A percentile compares a stretch with the other conserved stretches of the same genome.
phyloP scores from a whole-genome alignment of 2,329 filamentous ascomycete genomes.

The Clarireedia homoeocarpa region DNA sequence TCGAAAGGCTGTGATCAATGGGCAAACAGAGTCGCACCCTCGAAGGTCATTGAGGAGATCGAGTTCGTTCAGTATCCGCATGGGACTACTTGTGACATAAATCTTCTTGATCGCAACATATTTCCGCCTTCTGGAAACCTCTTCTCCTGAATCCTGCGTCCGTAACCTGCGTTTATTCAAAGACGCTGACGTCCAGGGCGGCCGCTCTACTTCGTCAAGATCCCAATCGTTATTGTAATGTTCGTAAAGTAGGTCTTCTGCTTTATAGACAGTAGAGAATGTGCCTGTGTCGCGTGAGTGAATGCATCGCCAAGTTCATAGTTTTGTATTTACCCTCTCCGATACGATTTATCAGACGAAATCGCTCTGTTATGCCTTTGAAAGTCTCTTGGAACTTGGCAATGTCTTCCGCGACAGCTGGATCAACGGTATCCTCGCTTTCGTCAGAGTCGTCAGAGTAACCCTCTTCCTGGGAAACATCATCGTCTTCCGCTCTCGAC shows the following conservation, averaged over 20 bases:
- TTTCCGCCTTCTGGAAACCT: constrained; percentile 39
- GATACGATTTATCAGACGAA: constrained; percentile 90
- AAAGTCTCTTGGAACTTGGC: constrained; percentile 74
- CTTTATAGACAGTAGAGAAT: constrained; percentile 98
- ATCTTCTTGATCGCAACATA: constrained; percentile 99
- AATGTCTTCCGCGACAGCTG: constrained; percentile 76
- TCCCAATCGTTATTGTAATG: constrained; percentile 85
- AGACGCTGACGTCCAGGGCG: constrained; percentile 64
- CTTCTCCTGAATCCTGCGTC: constrained; percentile 17
- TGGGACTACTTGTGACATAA: constrained; percentile 92
- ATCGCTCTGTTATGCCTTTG: constrained; percentile 73
- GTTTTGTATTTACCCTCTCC: constrained; percentile 64
- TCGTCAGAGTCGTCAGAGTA: constrained; percentile 46
- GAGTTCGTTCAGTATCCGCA: constrained; percentile 91
- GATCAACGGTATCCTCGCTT: constrained; percentile 53
- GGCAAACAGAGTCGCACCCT: constrained; percentile 78
- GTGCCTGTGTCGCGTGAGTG: constrained; percentile 54
- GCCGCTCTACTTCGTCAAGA: constrained; percentile 52
- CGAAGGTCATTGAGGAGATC: constrained; percentile 85
- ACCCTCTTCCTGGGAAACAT: constrained; percentile 32
- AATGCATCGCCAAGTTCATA: not conserved
- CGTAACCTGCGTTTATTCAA: constrained; percentile 44
- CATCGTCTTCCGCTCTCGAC: constrained; percentile 17
- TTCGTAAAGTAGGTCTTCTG: constrained; percentile 83
- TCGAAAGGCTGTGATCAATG: constrained; percentile 94